A percentile compares a stretch with the other conserved stretches of the same genome.
Conservation (phyloP, 192 early-diverging fungal species). For the Backusella luteola region DNA sequence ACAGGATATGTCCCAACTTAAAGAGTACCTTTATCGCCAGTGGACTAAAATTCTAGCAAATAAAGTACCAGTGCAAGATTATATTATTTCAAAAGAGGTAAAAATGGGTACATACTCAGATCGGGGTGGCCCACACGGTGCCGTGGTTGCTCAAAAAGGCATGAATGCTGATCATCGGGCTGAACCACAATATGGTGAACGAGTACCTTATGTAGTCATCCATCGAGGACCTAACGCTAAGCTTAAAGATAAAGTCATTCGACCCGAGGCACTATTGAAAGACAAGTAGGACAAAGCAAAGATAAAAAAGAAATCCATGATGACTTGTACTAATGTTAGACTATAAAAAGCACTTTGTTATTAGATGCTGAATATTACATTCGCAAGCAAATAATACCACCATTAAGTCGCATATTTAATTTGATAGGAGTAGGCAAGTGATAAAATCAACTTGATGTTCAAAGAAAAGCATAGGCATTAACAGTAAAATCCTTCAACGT, state of each 20-base stretch:
- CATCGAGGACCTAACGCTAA: conserved; percentile 62
- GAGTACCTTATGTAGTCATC: conserved; percentile 88
- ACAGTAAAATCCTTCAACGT: not conserved
- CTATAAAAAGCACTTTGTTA: conserved; percentile 39
- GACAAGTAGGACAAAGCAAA: conserved; percentile 44
- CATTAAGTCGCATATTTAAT: conserved; percentile 75
- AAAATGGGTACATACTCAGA: conserved; percentile 75
- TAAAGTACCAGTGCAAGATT: conserved; percentile 68
- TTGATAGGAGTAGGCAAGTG: conserved; percentile 64
- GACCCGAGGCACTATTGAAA: conserved; percentile 61
- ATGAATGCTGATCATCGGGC: conserved; percentile 71
- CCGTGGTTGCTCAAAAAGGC: conserved; percentile 44
- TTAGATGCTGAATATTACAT: conserved; percentile 86
- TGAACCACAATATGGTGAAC: conserved; percentile 85
- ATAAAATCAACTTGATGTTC: not conserved
- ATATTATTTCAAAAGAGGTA: conserved; percentile 90
- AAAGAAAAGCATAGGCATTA: not conserved
- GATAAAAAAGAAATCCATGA: not conserved
- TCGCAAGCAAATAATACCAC: conserved; percentile 78
- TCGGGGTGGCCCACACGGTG: conserved; percentile 19
- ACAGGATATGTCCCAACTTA: conserved; percentile 80
- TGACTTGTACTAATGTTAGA: not conserved
- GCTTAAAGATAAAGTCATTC: conserved; percentile 71
- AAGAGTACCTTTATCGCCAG: conserved; percentile 68
- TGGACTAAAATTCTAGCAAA: conserved; percentile 71